These are phyloP conservation scores for Penicillium bialowiezense DNA, from an alignment of 495 filamentous ascomycete species.

Conservation along the genomic window DNA sequence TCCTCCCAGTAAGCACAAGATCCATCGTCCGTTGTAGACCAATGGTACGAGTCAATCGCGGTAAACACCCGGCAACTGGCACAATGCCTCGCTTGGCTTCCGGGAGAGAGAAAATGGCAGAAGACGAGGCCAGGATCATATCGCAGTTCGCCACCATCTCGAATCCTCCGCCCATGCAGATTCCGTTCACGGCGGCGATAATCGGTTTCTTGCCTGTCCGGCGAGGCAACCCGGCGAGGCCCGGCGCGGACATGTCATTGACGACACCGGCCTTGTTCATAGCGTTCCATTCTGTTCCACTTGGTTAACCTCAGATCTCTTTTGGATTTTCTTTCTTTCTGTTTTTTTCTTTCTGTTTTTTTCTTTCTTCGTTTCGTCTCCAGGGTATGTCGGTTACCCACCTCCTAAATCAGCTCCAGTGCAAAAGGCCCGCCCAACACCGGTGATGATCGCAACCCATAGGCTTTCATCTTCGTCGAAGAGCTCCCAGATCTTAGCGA, in stretches of 20 bases:
- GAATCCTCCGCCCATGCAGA: constrained; percentile 70
- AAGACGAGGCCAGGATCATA: constrained; percentile 56
- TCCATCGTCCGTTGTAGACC: constrained; percentile 70
- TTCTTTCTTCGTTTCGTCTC: too few species aligned
- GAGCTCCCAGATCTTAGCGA: constrained; percentile 47
- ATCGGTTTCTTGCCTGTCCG: constrained; percentile 55
- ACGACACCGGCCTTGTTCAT: constrained; percentile 34
- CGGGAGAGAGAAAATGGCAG: constrained; percentile 59
- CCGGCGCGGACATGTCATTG: constrained; percentile 44
- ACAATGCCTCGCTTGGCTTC: constrained; percentile 70
- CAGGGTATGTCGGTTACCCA: constrained; percentile 6
- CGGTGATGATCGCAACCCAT: constrained; percentile 55
- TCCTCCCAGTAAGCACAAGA: constrained; percentile 63
- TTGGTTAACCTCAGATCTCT: not conserved
- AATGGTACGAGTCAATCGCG: constrained; percentile 65
- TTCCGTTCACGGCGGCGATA: constrained; percentile 73
- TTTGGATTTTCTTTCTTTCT: not conserved
- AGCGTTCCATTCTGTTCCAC: constrained; percentile 37
- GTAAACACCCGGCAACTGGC: constrained; percentile 67
- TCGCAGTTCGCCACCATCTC: constrained; percentile 73
- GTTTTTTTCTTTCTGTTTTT: not conserved
- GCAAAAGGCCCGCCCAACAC: constrained; percentile 54
- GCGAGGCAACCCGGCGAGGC: constrained; percentile 54
- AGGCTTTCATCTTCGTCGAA: constrained; percentile 51
- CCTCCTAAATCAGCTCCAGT: constrained; percentile 54